These are phyloP conservation scores for Fragilaria radians DNA, from an alignment of 108 stramenopile species.

Conservation along the genomic window DNA sequence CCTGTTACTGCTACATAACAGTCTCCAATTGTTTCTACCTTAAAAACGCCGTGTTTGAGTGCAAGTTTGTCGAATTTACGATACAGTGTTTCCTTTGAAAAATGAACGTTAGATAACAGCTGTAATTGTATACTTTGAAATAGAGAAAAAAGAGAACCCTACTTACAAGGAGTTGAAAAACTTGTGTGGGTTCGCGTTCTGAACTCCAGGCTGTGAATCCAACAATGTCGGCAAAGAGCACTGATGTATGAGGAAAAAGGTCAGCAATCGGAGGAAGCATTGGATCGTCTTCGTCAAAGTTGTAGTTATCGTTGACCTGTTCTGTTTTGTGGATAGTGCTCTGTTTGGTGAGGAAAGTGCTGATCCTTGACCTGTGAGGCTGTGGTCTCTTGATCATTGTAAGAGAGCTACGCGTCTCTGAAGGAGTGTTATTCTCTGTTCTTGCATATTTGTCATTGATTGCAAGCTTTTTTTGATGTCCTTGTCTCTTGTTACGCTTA, in stretches of 20 bases:
- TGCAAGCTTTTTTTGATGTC: background rate
- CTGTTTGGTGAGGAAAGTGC: background rate
- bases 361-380: background rate
- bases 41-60: slow-evolving; percentile 34
- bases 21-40: slow-evolving; percentile 28
- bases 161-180: slow-evolving; percentile 28
- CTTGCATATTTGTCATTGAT: background rate
- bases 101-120: no score
- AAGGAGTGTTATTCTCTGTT: background rate
- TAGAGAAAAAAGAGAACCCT: no score
- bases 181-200: slow-evolving; percentile 29
- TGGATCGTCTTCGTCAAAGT: background rate
- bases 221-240: slow-evolving; percentile 45
- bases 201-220: slow-evolving; percentile 45
- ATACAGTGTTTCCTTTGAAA: slow-evolving; percentile 33
- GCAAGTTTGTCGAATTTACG: slow-evolving; percentile 34
- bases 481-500: background rate
- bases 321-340: background rate
- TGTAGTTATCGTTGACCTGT: background rate
- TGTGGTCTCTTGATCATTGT: background rate
- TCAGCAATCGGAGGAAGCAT: background rate
- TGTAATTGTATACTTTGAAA: no score
- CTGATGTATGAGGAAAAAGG: background rate
- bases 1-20: slow-evolving; percentile 2
- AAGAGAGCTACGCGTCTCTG: background rate